These are phyloP conservation scores for Rhynchosporium secalis DNA, from an alignment of 2,329 filamentous ascomycete genomes.

Conservation along the genomic window DNA sequence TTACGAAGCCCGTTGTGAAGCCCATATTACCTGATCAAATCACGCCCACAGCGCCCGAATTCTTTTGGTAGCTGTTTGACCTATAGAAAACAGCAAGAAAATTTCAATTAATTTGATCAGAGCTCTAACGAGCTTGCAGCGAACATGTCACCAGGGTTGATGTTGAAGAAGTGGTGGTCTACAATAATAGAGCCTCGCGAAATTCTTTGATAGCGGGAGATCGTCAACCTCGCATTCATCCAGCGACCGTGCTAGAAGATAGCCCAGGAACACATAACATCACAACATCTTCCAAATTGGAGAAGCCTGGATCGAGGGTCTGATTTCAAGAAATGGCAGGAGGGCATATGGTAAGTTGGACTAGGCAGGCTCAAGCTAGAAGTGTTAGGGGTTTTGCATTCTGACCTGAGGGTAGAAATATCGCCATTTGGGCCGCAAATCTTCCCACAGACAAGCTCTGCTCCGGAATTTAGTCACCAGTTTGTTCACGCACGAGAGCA, in stretches of 20 bases:
- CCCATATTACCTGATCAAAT: slow-evolving; percentile 54
- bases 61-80: slow-evolving; percentile 1
- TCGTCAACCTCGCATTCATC: slow-evolving; percentile 9
- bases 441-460: slow-evolving; percentile 85
- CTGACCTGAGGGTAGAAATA: slow-evolving; percentile 57
- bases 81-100: not conserved
- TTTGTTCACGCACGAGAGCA: slow-evolving; percentile 88
- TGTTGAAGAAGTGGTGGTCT: slow-evolving; percentile 18
- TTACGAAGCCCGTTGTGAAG: slow-evolving; percentile 73
- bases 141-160: slow-evolving; percentile 19
- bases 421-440: slow-evolving; percentile 82
- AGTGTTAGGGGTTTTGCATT: not conserved
- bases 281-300: not conserved
- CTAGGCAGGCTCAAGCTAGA: not conserved
- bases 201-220: slow-evolving; percentile 9
- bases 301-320: not conserved
- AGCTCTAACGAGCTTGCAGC: slow-evolving; percentile 28
- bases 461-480: slow-evolving; percentile 95
- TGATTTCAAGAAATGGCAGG: slow-evolving; percentile 10
- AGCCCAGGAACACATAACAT: not conserved
- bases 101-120: slow-evolving; percentile 21
- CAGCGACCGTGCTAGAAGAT: not conserved
- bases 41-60: slow-evolving; percentile 26
- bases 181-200: slow-evolving; percentile 11
- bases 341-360: slow-evolving; percentile 13